phyloP scores from a whole-genome alignment of 169 alveolate genomes.

The Plasmodium relictum region DNA sequence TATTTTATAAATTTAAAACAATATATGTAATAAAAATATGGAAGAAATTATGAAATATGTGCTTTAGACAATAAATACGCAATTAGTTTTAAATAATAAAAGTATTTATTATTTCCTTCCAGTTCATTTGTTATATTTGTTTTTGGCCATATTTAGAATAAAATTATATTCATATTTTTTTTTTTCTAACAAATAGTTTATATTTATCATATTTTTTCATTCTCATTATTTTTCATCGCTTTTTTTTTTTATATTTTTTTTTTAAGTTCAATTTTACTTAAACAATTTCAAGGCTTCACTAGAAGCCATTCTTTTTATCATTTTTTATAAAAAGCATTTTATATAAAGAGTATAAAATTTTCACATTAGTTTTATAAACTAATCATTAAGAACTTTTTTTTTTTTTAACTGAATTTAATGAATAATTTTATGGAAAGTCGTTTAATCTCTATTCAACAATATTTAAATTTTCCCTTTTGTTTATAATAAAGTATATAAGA shows the following conservation, averaged over 20 bases:
- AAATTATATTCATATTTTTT: neutral
- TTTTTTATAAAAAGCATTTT: neutral
- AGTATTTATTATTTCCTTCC: neutral
- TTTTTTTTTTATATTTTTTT: conserved; percentile 18
- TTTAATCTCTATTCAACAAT: too few species aligned
- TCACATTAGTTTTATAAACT: neutral
- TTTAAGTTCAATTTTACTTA: conserved; percentile 15
- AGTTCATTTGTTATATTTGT: conserved; percentile 2
- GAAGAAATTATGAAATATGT: too few species aligned
- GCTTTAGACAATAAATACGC: neutral
- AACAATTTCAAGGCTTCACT: conserved; percentile 71
- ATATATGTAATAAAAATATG: neutral
- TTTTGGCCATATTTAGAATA: neutral
- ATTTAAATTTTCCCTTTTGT: too few species aligned
- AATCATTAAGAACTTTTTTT: too few species aligned
- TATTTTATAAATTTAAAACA: conserved; percentile 19
- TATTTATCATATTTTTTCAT: conserved; percentile 6
- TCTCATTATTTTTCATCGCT: neutral
- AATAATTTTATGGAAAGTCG: too few species aligned
- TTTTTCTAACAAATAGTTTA: neutral
- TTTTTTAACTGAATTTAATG: too few species aligned
- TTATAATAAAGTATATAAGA: too few species aligned
- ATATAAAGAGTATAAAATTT: neutral
- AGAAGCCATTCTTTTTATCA: conserved; percentile 53
- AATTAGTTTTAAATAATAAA: neutral